phyloP scores from a whole-genome alignment of 768 basidiomycete genomes.

The Lyophyllum semitale region DNA sequence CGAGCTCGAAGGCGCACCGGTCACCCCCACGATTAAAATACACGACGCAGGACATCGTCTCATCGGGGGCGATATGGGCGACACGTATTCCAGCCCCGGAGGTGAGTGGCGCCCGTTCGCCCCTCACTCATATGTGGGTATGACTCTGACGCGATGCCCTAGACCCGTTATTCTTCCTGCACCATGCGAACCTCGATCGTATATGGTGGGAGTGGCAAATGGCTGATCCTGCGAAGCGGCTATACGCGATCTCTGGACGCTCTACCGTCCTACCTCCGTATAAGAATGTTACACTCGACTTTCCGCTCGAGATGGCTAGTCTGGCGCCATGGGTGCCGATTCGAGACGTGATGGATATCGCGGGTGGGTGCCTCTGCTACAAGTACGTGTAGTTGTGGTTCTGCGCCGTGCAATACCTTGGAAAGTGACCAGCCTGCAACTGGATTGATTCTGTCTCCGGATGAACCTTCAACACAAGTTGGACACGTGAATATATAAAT shows the following conservation, averaged over 20 bases:
- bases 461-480: too few relatives aligned
- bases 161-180: conserved; percentile 43
- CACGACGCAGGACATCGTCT: conserved; percentile 38
- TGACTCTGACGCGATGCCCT: too few relatives aligned
- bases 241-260: conserved; percentile 37
- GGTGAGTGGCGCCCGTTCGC: too few relatives aligned
- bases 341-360: conserved; percentile 11
- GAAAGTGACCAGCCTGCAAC: too few relatives aligned
- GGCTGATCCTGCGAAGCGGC: conserved; percentile 21
- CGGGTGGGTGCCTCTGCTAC: conserved; percentile 3
- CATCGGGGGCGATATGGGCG: conserved; percentile 34
- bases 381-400: background rate
- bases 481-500: background rate
- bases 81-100: conserved; percentile 39
- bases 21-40: conserved; percentile 24
- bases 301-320: conserved; percentile 3
- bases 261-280: conserved; percentile 28
- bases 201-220: conserved; percentile 43
- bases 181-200: conserved; percentile 41
- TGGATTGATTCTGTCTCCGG: background rate
- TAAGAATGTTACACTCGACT: conserved; percentile 29
- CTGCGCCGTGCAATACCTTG: too few relatives aligned
- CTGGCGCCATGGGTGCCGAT: conserved; percentile 1
- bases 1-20: conserved; percentile 35
- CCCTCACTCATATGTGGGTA: too few relatives aligned